Conservation (phyloP, 2,329 filamentous ascomycete genomes). For the Penicillium freii region DNA sequence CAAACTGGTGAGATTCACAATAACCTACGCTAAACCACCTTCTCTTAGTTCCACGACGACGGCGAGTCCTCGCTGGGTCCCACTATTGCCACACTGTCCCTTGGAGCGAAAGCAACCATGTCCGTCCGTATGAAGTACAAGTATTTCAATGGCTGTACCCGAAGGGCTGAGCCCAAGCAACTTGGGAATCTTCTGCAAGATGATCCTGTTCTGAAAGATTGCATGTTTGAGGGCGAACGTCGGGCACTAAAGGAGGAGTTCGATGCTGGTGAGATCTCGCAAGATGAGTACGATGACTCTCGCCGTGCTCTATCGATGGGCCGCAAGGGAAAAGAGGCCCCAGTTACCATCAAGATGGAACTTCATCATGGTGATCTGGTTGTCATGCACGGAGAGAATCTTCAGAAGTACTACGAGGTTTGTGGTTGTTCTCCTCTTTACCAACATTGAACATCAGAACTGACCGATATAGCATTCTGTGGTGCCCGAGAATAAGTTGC, state of each 20-base stretch:
- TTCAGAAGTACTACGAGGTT: constrained; percentile 57
- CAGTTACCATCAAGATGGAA: constrained; percentile 43
- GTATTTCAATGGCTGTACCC: constrained; percentile 40
- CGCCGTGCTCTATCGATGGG: constrained; percentile 30
- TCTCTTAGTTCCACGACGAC: constrained; percentile 56
- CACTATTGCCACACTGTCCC: constrained; percentile 55
- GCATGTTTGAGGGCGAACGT: constrained; percentile 26
- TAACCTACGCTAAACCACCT: background rate
- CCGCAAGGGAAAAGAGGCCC: constrained; percentile 25
- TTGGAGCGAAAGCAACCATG: constrained; percentile 56
- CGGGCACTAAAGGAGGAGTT: constrained; percentile 23
- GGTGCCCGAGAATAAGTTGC: constrained; percentile 30
- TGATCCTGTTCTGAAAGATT: constrained; percentile 36
- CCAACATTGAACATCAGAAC: background rate
- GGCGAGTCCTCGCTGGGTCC: constrained; percentile 57
- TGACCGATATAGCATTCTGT: constrained; percentile 32
- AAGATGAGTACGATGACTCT: constrained; percentile 21
- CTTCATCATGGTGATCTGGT: constrained; percentile 58
- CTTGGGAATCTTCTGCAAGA: constrained; percentile 16
- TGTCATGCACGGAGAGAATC: constrained; percentile 55
- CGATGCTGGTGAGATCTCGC: constrained; percentile 19
- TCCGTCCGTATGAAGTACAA: constrained; percentile 54
- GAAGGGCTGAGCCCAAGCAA: constrained; percentile 4
- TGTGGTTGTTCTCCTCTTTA: background rate
- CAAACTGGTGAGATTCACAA: background rate